A percentile compares a stretch with the other conserved stretches of the same genome.
Evolutionary conservation across 2,329 filamentous ascomycete species (phyloP).

Genomic region (Xylogone sp.): DNA sequence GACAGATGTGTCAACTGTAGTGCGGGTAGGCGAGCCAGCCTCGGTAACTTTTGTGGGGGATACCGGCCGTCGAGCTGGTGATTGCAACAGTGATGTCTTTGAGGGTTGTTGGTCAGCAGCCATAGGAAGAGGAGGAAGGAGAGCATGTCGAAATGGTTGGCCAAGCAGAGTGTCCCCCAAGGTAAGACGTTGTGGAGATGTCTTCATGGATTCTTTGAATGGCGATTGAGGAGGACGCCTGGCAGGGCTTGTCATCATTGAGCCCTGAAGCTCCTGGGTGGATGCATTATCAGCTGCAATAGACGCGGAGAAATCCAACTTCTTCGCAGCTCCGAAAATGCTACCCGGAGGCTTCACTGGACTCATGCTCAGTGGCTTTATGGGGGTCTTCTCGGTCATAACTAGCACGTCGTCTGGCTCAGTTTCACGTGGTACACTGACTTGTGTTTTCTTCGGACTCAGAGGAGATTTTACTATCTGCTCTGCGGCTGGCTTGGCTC

Average conservation of each 20-base stretch:
- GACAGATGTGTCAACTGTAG: conserved; percentile 6
- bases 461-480: conserved; percentile 43
- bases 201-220: conserved; percentile 51
- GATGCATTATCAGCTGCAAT: conserved; percentile 26
- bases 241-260: conserved; percentile 51
- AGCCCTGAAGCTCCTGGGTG: conserved; percentile 31
- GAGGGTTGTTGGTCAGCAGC: conserved; percentile 12
- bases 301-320: conserved; percentile 30
- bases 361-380: conserved; percentile 51
- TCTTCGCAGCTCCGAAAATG: conserved; percentile 28
- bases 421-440: conserved; percentile 39
- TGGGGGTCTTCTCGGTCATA: conserved; percentile 44
- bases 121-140: conserved; percentile 16
- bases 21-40: conserved; percentile 24
- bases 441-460: conserved; percentile 62
- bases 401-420: conserved; percentile 59
- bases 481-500: conserved; percentile 22
- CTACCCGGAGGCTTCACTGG: conserved; percentile 46
- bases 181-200: conserved; percentile 47
- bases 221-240: conserved; percentile 49
- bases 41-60: conserved; percentile 27
- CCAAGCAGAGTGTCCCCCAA: conserved; percentile 21
- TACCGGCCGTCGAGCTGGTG: conserved; percentile 26
- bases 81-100: conserved; percentile 28
- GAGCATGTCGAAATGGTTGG: conserved; percentile 26